Conservation (phyloP, 768 basidiomycete species). For the Termitomyces sp. region DNA sequence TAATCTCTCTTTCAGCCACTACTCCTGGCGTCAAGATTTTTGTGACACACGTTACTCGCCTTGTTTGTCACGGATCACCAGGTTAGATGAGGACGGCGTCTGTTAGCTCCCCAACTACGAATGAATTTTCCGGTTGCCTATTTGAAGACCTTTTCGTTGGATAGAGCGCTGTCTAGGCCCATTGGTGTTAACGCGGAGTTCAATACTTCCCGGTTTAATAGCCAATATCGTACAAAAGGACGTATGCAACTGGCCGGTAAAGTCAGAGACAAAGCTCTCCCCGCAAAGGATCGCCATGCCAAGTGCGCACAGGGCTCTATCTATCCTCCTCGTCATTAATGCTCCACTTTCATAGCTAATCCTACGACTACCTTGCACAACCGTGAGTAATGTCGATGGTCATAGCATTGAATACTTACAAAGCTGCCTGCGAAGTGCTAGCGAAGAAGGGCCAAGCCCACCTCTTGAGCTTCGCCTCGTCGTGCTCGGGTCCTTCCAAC, state of each 20-base stretch:
- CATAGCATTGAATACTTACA: not conserved
- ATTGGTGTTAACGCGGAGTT: conserved; percentile 8
- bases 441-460: conserved; percentile 18
- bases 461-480: conserved; percentile 37
- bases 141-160: conserved; percentile 9
- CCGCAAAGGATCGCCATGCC: conserved; percentile 10
- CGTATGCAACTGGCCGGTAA: not conserved
- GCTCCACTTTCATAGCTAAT: conserved; percentile 7
- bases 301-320: conserved; percentile 9
- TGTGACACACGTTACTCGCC: not conserved
- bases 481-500: conserved; percentile 34
- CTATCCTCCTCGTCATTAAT: not conserved
- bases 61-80: conserved; percentile 7
- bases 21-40: not conserved
- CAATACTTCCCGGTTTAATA: conserved; percentile 4
- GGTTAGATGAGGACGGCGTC: conserved; percentile 3
- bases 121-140: conserved; percentile 5
- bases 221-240: conserved; percentile 17
- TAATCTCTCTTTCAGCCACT: not conserved
- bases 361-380: conserved; percentile 37
- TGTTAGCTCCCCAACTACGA: conserved; percentile 4
- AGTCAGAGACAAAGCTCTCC: not conserved
- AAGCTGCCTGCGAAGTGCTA: conserved; percentile 20
- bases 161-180: not conserved
- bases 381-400: conserved; percentile 25